These are phyloP conservation scores for Alternaria burnsii DNA, from an alignment of 2,329 filamentous ascomycete genomes.

Conservation along the genomic window DNA sequence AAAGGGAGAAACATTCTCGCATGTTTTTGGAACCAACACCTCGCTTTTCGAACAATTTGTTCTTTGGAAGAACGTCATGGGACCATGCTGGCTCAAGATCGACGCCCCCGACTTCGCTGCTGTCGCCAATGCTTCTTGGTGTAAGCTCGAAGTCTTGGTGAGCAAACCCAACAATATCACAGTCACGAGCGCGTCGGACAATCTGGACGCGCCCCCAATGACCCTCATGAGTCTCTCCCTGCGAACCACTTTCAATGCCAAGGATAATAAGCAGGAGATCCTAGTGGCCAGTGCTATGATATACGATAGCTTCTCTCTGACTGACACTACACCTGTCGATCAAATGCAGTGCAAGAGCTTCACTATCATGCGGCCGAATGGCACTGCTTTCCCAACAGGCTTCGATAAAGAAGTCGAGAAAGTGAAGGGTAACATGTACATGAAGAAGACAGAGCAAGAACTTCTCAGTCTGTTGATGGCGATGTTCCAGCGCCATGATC, in stretches of 20 bases:
- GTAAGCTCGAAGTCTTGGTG: slow-evolving; percentile 90
- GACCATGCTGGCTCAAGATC: slow-evolving; percentile 95
- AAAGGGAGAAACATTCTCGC: slow-evolving; percentile 88
- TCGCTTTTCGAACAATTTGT: slow-evolving; percentile 98
- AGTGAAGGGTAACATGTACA: slow-evolving; percentile 77
- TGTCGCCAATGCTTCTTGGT: slow-evolving; percentile 93
- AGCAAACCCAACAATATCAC: slow-evolving; percentile 79
- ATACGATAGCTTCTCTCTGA: slow-evolving; percentile 88
- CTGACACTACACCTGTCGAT: slow-evolving; percentile 86
- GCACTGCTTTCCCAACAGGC: slow-evolving; percentile 79
- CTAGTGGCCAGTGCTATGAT: slow-evolving; percentile 89
- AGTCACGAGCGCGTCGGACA: slow-evolving; percentile 78
- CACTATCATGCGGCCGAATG: slow-evolving; percentile 85
- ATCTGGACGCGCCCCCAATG: slow-evolving; percentile 81
- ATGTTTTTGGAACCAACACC: slow-evolving; percentile 92
- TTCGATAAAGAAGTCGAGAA: slow-evolving; percentile 82
- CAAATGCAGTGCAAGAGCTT: slow-evolving; percentile 90
- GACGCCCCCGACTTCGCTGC: slow-evolving; percentile 82
- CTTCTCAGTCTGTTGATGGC: slow-evolving; percentile 89
- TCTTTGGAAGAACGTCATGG: slow-evolving; percentile 98
- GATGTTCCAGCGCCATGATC: slow-evolving; percentile 85
- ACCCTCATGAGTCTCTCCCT: slow-evolving; percentile 96
- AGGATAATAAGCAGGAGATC: slow-evolving; percentile 96
- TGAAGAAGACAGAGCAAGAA: slow-evolving; percentile 84
- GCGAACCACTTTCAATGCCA: slow-evolving; percentile 85